Conservation (phyloP, 2,329 filamentous ascomycete genomes). For the Alternaria dauci region DNA sequence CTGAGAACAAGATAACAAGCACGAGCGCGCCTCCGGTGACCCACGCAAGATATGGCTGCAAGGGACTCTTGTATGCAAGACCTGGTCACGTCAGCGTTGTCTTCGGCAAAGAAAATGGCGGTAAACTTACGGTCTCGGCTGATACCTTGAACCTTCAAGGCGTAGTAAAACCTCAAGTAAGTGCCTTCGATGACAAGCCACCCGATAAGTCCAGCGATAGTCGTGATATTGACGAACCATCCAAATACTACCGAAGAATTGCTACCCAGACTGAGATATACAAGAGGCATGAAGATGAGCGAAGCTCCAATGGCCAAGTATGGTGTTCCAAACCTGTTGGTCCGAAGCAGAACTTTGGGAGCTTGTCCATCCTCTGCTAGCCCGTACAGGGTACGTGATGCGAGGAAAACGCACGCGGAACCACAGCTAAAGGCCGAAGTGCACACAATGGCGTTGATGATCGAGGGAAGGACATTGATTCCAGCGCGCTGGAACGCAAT, state of each 20-base stretch:
- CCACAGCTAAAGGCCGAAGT: slow-evolving; percentile 64
- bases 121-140: slow-evolving; percentile 16
- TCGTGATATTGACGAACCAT: slow-evolving; percentile 74
- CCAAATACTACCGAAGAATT: slow-evolving; percentile 59
- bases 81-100: not conserved
- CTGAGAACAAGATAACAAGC: slow-evolving; percentile 73
- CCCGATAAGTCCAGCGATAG: slow-evolving; percentile 58
- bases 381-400: slow-evolving; percentile 25
- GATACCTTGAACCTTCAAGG: slow-evolving; percentile 57
- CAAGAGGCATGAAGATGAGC: slow-evolving; percentile 61
- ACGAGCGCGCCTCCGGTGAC: slow-evolving; percentile 44
- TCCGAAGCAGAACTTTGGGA: slow-evolving; percentile 23
- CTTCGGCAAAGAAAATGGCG: not conserved
- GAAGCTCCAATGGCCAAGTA: slow-evolving; percentile 71
- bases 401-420: slow-evolving; percentile 5
- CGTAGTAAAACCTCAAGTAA: slow-evolving; percentile 62
- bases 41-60: slow-evolving; percentile 12
- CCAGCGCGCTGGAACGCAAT: slow-evolving; percentile 74
- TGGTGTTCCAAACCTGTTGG: slow-evolving; percentile 69
- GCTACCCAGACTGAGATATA: slow-evolving; percentile 63
- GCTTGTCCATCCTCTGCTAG: slow-evolving; percentile 26
- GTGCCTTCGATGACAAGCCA: slow-evolving; percentile 62
- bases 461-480: slow-evolving; percentile 70
- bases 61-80: slow-evolving; percentile 2
- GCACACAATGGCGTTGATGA: slow-evolving; percentile 79